Evolutionary conservation across 2,329 filamentous ascomycete species (phyloP).

Genomic region (Anthostomella pinea): DNA sequence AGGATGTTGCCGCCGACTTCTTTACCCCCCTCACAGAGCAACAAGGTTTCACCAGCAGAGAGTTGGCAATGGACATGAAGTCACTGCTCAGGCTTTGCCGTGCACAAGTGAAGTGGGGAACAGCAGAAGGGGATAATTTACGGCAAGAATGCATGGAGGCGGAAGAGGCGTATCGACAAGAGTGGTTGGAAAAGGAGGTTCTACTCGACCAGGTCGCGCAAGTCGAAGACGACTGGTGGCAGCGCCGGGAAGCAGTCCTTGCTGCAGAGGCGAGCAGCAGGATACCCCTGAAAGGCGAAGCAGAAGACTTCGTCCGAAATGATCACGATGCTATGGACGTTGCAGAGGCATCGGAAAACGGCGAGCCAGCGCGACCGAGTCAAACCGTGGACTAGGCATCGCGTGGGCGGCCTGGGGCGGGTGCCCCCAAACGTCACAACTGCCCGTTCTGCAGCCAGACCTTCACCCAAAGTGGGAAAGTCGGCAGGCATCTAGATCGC

Average conservation of each 20-base stretch:
- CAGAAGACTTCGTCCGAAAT: conserved; percentile 11
- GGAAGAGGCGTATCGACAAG: conserved; percentile 64
- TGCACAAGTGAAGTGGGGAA: conserved; percentile 70
- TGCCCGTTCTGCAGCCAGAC: conserved; percentile 86
- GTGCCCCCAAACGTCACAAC: conserved; percentile 74
- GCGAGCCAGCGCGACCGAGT: too few species aligned
- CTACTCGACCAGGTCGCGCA: conserved; percentile 70
- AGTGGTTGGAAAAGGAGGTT: conserved; percentile 79
- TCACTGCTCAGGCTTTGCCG: conserved; percentile 67
- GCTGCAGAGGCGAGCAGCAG: conserved; percentile 27
- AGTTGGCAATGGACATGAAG: conserved; percentile 58
- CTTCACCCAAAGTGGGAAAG: too few species aligned
- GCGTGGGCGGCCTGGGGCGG: too few species aligned
- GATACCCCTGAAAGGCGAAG: conserved; percentile 19
- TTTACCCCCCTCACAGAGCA: conserved; percentile 55
- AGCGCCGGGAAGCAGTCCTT: conserved; percentile 54
- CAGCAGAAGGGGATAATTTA: conserved; percentile 62
- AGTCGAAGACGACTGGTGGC: conserved; percentile 64
- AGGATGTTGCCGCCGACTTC: conserved; percentile 56
- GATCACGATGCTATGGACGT: conserved; percentile 17
- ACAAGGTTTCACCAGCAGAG: conserved; percentile 62
- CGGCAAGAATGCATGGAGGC: conserved; percentile 62
- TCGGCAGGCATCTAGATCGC: conserved; percentile 92
- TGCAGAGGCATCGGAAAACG: too few species aligned
- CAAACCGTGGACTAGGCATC: conserved; percentile 1